Evolutionary conservation across 2,329 filamentous ascomycete genomes (phyloP).

Genomic region (Penicillium freii): DNA sequence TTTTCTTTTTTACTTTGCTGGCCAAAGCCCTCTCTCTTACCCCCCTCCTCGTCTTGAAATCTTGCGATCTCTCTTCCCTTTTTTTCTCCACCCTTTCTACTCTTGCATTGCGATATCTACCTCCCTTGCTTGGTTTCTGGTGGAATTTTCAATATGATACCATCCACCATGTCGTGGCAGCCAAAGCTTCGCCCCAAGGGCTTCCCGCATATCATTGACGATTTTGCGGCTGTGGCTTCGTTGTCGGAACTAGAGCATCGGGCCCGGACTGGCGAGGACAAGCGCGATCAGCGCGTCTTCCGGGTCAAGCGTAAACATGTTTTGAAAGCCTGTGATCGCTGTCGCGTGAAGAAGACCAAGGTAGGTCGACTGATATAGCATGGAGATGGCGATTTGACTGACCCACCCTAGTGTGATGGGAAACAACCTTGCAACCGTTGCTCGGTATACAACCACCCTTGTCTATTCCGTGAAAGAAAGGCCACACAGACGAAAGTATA

Average conservation of each 20-base stretch:
- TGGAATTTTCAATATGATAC: constrained; percentile 4
- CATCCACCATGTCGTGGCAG: constrained; percentile 41
- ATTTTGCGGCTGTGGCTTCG: constrained; percentile 32
- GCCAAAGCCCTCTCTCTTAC: constrained; percentile 4
- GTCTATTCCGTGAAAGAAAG: constrained; percentile 46
- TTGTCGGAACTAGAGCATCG: constrained; percentile 33
- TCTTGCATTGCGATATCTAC: neutral
- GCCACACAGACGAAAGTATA: constrained; percentile 46
- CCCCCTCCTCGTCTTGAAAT: neutral
- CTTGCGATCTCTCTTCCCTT: neutral
- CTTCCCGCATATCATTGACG: constrained; percentile 36
- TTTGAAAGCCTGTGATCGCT: constrained; percentile 47
- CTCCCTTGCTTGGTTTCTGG: constrained; percentile 1
- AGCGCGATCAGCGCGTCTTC: constrained; percentile 41
- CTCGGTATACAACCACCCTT: constrained; percentile 45
- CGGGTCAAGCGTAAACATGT: constrained; percentile 47
- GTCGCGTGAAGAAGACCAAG: constrained; percentile 48
- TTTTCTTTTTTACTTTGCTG: constrained; percentile 5
- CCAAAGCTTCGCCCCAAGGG: constrained; percentile 43
- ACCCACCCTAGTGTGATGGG: constrained; percentile 42
- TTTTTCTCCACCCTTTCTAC: constrained; percentile 3
- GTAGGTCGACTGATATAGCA: constrained; percentile 22
- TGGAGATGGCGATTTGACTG: neutral
- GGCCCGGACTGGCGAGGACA: constrained; percentile 32
- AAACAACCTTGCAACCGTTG: constrained; percentile 47